Percentiles rank a stretch among this genome's conserved stretches.
Conservation (phyloP, 2,329 filamentous ascomycete genomes). For the Orbilia brochopaga region DNA sequence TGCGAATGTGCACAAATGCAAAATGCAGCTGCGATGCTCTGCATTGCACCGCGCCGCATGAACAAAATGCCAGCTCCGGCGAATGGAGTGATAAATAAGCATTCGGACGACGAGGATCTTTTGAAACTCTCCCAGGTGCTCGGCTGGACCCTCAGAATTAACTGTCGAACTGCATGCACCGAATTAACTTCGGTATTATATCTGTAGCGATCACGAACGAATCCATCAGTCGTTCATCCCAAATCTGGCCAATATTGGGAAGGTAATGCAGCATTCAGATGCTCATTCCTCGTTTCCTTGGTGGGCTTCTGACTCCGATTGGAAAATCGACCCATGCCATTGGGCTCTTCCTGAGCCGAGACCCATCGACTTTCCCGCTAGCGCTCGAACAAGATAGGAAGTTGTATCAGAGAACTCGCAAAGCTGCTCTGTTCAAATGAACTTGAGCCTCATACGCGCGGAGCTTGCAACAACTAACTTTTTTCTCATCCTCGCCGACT, state of each 20-base stretch:
- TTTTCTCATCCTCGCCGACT: constrained; percentile 13
- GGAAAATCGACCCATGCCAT: constrained; percentile 48
- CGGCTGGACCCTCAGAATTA: constrained; percentile 33
- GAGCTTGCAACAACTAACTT: constrained; percentile 14
- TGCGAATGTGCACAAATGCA: constrained; percentile 1
- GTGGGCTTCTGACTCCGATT: constrained; percentile 28
- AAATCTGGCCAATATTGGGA: constrained; percentile 2
- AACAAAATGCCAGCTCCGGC: constrained; percentile 7
- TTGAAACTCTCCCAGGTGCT: constrained; percentile 12
- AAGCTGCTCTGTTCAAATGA: constrained; percentile 19
- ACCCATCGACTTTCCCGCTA: constrained; percentile 44
- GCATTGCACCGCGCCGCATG: constrained; percentile 16
- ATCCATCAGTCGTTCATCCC: neutral
- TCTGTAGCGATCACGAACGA: neutral
- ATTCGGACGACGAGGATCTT: constrained; percentile 20
- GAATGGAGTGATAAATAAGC: constrained; percentile 11
- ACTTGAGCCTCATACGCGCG: constrained; percentile 47
- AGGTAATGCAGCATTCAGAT: neutral
- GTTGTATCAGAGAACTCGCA: constrained; percentile 28
- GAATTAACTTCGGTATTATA: neutral
- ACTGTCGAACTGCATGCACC: constrained; percentile 14
- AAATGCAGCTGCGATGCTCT: constrained; percentile 27
- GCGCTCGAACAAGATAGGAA: constrained; percentile 32
- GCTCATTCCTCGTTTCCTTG: constrained; percentile 5
- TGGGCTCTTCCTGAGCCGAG: constrained; percentile 24